phyloP scores from a whole-genome alignment of 2,329 filamentous ascomycete genomes.

The Diaporthe humulicola region DNA sequence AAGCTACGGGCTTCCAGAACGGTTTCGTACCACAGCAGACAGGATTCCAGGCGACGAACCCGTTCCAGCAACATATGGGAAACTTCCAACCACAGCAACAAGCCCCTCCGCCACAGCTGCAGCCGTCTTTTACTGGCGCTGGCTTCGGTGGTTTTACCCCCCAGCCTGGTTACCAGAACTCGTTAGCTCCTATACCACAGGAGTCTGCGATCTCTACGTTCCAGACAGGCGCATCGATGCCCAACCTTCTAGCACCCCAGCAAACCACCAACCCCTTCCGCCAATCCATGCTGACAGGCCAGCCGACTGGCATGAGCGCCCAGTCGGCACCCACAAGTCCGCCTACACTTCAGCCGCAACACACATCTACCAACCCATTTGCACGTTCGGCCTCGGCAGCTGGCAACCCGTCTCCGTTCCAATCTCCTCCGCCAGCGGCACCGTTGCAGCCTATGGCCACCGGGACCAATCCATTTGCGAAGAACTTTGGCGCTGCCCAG shows the following conservation, averaged over 20 bases:
- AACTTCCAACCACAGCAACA: conserved; percentile 53
- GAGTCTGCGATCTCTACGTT: conserved; percentile 64
- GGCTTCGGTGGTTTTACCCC: conserved; percentile 88
- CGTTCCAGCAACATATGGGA: conserved; percentile 57
- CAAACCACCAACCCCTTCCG: conserved; percentile 93
- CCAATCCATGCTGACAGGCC: conserved; percentile 80
- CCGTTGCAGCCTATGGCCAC: conserved; percentile 64
- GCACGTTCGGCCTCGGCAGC: conserved; percentile 71
- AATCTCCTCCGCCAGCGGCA: conserved; percentile 55
- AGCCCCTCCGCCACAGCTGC: conserved; percentile 53
- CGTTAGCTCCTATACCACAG: conserved; percentile 70
- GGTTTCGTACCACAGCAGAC: conserved; percentile 57
- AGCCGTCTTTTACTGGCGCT: conserved; percentile 73
- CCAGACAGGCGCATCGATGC: conserved; percentile 59
- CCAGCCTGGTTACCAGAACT: conserved; percentile 68
- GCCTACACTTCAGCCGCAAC: conserved; percentile 63
- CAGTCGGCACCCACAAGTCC: conserved; percentile 54
- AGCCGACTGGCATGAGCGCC: conserved; percentile 62
- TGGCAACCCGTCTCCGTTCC: conserved; percentile 57
- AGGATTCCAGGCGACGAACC: conserved; percentile 55
- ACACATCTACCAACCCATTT: conserved; percentile 84
- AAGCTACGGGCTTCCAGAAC: conserved; percentile 57
- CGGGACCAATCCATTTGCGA: conserved; percentile 72
- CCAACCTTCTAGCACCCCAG: conserved; percentile 62
- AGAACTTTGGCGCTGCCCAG: conserved; percentile 55